Evolutionary conservation across 2,329 filamentous ascomycete genomes (phyloP), one percentile per base, ranked within the genome.

Genomic region (Coniochaeta sp.): DNA sequence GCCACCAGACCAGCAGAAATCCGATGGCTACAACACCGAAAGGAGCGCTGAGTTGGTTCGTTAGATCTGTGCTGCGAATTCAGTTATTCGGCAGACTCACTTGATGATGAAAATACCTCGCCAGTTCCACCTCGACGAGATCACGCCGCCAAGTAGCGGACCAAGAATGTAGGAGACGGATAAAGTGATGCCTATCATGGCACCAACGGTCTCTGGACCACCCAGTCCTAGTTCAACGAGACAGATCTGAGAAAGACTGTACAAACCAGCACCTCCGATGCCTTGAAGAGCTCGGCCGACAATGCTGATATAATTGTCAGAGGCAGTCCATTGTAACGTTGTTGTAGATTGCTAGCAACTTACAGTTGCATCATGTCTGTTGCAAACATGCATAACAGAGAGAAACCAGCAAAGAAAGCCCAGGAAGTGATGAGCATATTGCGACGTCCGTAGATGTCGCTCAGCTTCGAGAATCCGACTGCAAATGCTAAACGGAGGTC

Each of bases 81-180:
- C 33, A 43, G 36, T 1, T 7, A 19, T 7, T n/a, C 22, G 12
- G 24, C 7, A 14, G 1, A 65, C 78, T 54, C 71, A 85, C 82
- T 87, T 87, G 68, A 86, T 80, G 69, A 82, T 81, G 68, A 87
- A 87, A 43, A 87, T 76, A 75, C 82, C 84, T 58, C 80, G 75
- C 84, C 84, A 87, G 50, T 74, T 76, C 19, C 77, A 76, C 1
- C 76, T 71, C n/a, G 80, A 74, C 1, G 81, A 79, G 24, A 87
- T 80, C 3, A 78, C 72, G 1, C 84, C 84, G 5, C 84, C 84
- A 3, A 87, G 70, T 2, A 87, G 69, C 1, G 84, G 83, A 0
- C 84, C 84, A 1, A 87, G 73, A 3, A 87, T 77, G 64, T 85
- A 85, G 0, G 83, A 81, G 14, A 83, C 71, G 1, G 82, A 81